Conservation (phyloP, 495 filamentous ascomycete species). For the Rostrohypoxylon terebratum region DNA sequence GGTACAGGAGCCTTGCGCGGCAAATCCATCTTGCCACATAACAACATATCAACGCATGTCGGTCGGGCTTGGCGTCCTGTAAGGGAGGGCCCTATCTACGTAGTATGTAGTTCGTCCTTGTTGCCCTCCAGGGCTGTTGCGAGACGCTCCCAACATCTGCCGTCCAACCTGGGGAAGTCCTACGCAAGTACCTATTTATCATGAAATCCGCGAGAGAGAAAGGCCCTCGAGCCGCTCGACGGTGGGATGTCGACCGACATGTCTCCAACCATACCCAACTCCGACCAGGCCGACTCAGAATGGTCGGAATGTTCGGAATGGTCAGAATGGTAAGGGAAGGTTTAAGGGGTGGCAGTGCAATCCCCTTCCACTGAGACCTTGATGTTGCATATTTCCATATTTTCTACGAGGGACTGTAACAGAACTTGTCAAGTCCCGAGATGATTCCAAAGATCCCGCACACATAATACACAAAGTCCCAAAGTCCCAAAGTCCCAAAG, state of each 20-base stretch:
- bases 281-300: background rate
- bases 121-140: no score
- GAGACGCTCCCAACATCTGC: slow-evolving; percentile 31
- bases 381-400: slow-evolving; percentile 28
- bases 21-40: slow-evolving; percentile 22
- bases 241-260: slow-evolving; percentile 14
- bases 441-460: slow-evolving; percentile 41
- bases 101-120: no score
- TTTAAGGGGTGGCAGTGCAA: slow-evolving; percentile 35
- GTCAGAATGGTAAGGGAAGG: background rate
- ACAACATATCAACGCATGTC: slow-evolving; percentile 22
- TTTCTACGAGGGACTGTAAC: slow-evolving; percentile 37
- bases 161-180: slow-evolving; percentile 29
- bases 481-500: background rate
- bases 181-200: slow-evolving; percentile 46
- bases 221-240: slow-evolving; percentile 1
- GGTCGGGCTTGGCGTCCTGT: slow-evolving; percentile 34
- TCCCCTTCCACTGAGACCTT: slow-evolving; percentile 27
- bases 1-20: slow-evolving; percentile 6
- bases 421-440: slow-evolving; percentile 35
- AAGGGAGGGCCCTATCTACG: slow-evolving; percentile 19
- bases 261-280: slow-evolving; percentile 26
- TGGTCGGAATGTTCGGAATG: no score
- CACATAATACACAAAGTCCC: background rate
- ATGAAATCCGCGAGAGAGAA: slow-evolving; percentile 18